A percentile compares a stretch with the other conserved stretches of the same genome.
Conservation (phyloP, 164 flowering plant species). For the Macadamia integrifolia region DNA sequence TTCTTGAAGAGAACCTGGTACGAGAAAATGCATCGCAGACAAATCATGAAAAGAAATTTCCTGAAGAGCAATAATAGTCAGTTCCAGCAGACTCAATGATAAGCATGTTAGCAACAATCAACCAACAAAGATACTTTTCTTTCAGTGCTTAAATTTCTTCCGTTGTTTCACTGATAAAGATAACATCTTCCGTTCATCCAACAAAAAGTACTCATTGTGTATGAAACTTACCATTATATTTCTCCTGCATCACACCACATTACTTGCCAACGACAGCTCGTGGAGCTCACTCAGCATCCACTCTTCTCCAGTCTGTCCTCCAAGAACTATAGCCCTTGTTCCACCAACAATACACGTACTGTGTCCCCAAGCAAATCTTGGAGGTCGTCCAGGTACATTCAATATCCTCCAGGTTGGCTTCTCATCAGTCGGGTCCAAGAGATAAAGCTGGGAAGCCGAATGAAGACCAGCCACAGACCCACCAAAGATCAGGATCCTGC, state of each 20-base stretch:
- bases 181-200: too few species aligned
- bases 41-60: too few species aligned
- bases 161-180: too few species aligned
- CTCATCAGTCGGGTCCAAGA: constrained; percentile 86
- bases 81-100: too few species aligned
- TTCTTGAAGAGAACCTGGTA: too few species aligned
- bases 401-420: constrained; percentile 92
- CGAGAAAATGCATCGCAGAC: too few species aligned
- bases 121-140: too few species aligned
- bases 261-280: constrained; percentile 69
- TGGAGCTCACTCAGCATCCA: constrained; percentile 90
- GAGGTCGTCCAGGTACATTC: constrained; percentile 84
- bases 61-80: too few species aligned
- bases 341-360: constrained; percentile 94
- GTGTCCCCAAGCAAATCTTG: constrained; percentile 93
- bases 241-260: constrained; percentile 15
- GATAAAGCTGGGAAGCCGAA: constrained; percentile 83
- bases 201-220: too few species aligned
- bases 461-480: constrained; percentile 95
- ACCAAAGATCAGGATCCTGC: constrained; percentile 84
- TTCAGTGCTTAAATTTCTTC: too few species aligned
- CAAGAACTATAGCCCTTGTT: constrained; percentile 84
- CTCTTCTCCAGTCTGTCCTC: constrained; percentile 93
- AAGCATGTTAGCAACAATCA: too few species aligned
- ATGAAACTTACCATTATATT: neutral